Evolutionary conservation across 768 basidiomycete species (phyloP), one percentile per base, ranked within the genome.

Genomic region (Psilocybe azurescens): DNA sequence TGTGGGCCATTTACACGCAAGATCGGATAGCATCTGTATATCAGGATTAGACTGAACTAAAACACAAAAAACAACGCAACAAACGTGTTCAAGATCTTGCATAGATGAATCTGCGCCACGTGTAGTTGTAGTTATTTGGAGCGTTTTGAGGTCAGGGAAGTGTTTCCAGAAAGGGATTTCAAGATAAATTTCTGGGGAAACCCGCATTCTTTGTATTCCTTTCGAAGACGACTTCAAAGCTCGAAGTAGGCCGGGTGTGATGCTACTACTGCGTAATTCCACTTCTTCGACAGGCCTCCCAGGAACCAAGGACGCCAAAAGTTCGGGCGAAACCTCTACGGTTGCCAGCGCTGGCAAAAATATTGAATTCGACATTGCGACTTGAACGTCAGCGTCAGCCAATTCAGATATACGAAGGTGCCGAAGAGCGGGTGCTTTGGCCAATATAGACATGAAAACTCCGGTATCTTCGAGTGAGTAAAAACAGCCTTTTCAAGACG

Each of bases 341-440:
- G n/a, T 16, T 20, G 20, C 8, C n/a, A 60, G 41, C 2, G 8
- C 13, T n/a, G 59, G 59, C 7, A 60, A 28, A 2, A 33, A 24
- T 9, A 11, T n/a, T 18, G 44, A 5, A 20, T 32, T 30, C 52
- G 53, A 32, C n/a, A 59, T 24, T 8, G 16, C 13, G 5, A 6
- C 6, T 4, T 8, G 1, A 28, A 14, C 10, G 8, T 24, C 33
- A 1, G 33, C 51, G 10, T 41, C 32, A 8, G 44, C 13, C 13
- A 13, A 20, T 3, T 39, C 38, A 8, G 5, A 14, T 5, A 8
- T 55, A 36, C n/a, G 24, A 16, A 61, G 48, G 9, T 14, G 4
- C 28, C 47, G 53, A 47, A 61, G 60, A 11, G 33, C 32, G 1
- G 60, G 60, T 3, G 53, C 24, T 30, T 50, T 61, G 3, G 14